A percentile compares a stretch with the other conserved stretches of the same genome.
phyloP scores from a whole-genome alignment of 805 yeast genomes.

The Saturnispora sekii region DNA sequence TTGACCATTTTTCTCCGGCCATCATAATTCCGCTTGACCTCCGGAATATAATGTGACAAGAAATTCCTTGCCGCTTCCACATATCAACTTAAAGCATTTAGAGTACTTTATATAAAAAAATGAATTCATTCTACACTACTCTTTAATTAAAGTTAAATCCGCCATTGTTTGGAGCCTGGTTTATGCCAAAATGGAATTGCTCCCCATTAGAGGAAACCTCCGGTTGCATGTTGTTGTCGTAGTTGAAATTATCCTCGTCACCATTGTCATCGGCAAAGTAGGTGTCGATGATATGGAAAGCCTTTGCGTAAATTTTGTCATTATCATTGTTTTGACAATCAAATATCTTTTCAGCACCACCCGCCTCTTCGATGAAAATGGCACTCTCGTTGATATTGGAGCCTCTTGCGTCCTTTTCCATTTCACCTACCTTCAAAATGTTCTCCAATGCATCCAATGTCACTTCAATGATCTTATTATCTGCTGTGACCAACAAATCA shows the following conservation, averaged over 20 bases:
- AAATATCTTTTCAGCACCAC: constrained; percentile 94
- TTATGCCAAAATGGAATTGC: constrained; percentile 80
- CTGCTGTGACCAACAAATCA: constrained; percentile 81
- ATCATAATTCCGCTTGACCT: too few species aligned
- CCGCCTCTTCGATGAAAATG: constrained; percentile 90
- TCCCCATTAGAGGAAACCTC: constrained; percentile 49
- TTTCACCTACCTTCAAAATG: constrained; percentile 88
- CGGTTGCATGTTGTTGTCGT: constrained; percentile 60
- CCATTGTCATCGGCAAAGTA: constrained; percentile 79
- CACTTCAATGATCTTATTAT: constrained; percentile 85
- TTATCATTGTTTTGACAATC: constrained; percentile 88
- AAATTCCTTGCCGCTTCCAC: too few species aligned
- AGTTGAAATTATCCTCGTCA: constrained; percentile 32
- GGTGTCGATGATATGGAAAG: constrained; percentile 80
- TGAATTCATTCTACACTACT: neutral
- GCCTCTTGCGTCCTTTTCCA: constrained; percentile 72
- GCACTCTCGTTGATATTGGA: constrained; percentile 75
- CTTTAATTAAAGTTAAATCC: constrained; percentile 38
- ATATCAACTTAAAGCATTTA: too few species aligned
- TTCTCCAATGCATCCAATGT: constrained; percentile 93
- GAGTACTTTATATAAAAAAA: too few species aligned
- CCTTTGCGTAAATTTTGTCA: constrained; percentile 86
- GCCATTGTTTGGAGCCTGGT: constrained; percentile 36
- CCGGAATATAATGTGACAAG: too few species aligned
- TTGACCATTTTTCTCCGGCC: too few species aligned